Evolutionary conservation across 1,284 basidiomycete species (phyloP).

Genomic region (Malassezia brasiliensis): DNA sequence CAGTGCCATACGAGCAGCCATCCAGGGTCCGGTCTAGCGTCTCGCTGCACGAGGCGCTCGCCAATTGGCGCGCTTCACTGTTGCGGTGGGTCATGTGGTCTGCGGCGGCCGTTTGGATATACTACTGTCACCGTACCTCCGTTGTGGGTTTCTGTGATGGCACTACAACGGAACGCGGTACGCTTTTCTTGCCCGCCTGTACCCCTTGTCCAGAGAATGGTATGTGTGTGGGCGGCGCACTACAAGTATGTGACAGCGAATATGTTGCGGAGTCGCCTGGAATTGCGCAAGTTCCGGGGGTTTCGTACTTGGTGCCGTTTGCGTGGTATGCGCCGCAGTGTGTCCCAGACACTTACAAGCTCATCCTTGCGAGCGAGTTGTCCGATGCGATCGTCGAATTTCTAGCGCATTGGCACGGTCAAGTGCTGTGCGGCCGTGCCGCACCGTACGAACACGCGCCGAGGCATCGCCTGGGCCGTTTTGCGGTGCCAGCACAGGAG

Average conservation of each 20-base stretch:
- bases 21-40: not conserved
- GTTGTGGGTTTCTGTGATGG: constrained; percentile 36
- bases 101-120: constrained; percentile 14
- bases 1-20: not conserved
- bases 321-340: constrained; percentile 21
- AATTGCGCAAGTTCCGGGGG: constrained; percentile 25
- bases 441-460: constrained; percentile 22
- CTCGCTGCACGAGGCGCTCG: not conserved
- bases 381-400: constrained; percentile 24
- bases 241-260: constrained; percentile 30
- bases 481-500: constrained; percentile 19
- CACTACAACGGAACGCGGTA: constrained; percentile 17
- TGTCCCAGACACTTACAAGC: constrained; percentile 41
- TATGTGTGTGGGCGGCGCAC: constrained; percentile 22
- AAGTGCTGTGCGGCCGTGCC: constrained; percentile 31
- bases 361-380: constrained; percentile 35
- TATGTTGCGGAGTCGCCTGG: constrained; percentile 27
- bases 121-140: constrained; percentile 31
- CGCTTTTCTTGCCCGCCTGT: constrained; percentile 18
- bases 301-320: constrained; percentile 23
- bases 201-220: constrained; percentile 37
- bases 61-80: not conserved
- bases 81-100: constrained; percentile 8
- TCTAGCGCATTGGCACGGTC: constrained; percentile 33
- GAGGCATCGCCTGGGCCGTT: constrained; percentile 18